A percentile compares a stretch with the other conserved stretches of the same genome.
phyloP scores from a whole-genome alignment of 352 stramenopile species.

The Hyaloperonospora brassicae region DNA sequence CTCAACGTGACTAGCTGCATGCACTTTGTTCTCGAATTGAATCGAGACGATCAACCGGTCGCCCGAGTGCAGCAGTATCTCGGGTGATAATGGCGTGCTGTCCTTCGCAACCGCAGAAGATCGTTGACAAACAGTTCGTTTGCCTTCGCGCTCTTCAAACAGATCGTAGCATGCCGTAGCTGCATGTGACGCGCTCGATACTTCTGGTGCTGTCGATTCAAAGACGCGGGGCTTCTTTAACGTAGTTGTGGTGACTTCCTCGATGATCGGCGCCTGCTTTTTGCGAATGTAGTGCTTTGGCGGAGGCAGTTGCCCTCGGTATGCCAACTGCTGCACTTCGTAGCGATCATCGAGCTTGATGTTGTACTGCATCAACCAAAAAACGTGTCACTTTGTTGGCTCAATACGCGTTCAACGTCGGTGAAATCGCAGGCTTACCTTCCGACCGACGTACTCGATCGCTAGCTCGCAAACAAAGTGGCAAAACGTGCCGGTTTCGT shows the following conservation, averaged over 20 bases:
- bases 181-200: conserved; percentile 15
- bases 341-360: conserved; percentile 66
- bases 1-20: conserved; percentile 25
- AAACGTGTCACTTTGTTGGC: too few species aligned
- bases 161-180: conserved; percentile 32
- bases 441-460: conserved; percentile 78
- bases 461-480: conserved; percentile 80
- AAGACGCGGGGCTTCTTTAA: conserved; percentile 9
- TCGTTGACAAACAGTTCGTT: conserved; percentile 26
- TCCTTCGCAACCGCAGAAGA: conserved; percentile 24
- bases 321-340: conserved; percentile 65
- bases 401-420: too few species aligned
- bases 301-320: conserved; percentile 53
- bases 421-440: too few species aligned
- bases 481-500: conserved; percentile 62
- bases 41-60: conserved; percentile 32
- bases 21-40: conserved; percentile 34
- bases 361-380: conserved; percentile 47
- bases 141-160: conserved; percentile 26
- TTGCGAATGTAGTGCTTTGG: conserved; percentile 79
- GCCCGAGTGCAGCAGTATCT: conserved; percentile 30
- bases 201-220: conserved; percentile 6
- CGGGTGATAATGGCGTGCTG: conserved; percentile 36
- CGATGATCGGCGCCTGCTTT: conserved; percentile 53
- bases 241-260: conserved; percentile 38